A percentile compares a stretch with the other conserved stretches of the same genome.
Conservation (phyloP, 495 filamentous ascomycete species). For the Podospora australis region DNA sequence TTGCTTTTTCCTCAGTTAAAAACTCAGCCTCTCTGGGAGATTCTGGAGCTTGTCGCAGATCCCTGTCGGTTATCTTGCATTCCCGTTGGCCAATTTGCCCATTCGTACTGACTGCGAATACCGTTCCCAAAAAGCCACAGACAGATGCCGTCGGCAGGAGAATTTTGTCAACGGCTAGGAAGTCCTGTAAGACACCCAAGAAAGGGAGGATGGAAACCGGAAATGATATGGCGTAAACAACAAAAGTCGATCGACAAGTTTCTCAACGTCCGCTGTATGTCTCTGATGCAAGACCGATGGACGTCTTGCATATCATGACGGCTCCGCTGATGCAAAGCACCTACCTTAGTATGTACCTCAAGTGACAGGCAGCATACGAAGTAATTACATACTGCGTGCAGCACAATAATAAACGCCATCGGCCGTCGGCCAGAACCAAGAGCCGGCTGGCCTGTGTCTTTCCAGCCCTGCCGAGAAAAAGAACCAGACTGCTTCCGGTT, state of each 20-base stretch:
- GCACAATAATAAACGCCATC: no score
- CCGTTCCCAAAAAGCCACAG: neutral
- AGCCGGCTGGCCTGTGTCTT: neutral
- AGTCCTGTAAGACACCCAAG: no score
- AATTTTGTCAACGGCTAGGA: no score
- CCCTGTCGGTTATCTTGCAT: slow-evolving; percentile 1
- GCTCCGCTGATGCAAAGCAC: no score
- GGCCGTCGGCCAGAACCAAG: neutral
- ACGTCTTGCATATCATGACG: slow-evolving; percentile 6
- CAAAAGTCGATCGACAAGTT: neutral
- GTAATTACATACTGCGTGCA: no score
- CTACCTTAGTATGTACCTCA: neutral
- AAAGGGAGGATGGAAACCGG: neutral
- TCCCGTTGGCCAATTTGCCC: no score
- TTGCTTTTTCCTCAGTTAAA: slow-evolving; percentile 5
- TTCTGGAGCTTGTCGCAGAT: slow-evolving; percentile 3
- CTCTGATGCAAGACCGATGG: slow-evolving; percentile 3
- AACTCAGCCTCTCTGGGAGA: no score
- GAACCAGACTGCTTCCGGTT: no score
- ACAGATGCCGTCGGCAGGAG: neutral
- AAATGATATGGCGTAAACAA: neutral
- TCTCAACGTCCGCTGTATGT: slow-evolving; percentile 5
- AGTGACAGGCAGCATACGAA: neutral
- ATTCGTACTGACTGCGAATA: neutral
- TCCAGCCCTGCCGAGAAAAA: slow-evolving; percentile 1